Evolutionary conservation across 73 alveolate species (phyloP).

Genomic region (Tetrahymena borealis): DNA sequence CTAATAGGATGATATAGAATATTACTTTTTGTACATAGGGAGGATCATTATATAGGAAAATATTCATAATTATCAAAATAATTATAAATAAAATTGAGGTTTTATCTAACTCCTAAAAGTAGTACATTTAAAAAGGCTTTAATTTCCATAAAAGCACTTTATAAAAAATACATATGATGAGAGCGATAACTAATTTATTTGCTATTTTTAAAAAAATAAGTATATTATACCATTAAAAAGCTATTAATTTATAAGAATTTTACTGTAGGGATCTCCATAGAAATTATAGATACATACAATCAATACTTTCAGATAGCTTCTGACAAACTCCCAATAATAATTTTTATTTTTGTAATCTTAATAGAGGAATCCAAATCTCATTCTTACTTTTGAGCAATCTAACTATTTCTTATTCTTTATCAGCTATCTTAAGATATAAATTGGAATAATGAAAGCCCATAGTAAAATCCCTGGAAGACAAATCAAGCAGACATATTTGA

Average conservation of each 20-base stretch:
- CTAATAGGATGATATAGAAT: not conserved
- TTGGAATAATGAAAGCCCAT: slow-evolving; percentile 5
- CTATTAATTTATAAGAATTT: not conserved
- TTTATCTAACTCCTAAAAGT: not conserved
- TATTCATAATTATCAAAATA: not conserved
- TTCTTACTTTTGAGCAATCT: not conserved
- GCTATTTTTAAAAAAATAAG: not conserved
- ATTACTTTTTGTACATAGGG: not conserved
- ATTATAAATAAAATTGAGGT: not conserved
- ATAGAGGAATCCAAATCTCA: not conserved
- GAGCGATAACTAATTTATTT: not conserved
- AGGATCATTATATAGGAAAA: not conserved
- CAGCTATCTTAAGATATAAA: not conserved
- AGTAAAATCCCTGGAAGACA: slow-evolving; percentile 7
- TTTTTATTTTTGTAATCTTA: not conserved
- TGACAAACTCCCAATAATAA: slow-evolving; percentile 7
- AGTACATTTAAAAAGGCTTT: not conserved
- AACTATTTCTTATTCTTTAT: not conserved
- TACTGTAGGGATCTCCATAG: not conserved
- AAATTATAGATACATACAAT: not conserved
- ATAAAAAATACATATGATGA: not conserved
- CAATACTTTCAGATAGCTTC: not conserved
- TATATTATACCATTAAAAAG: not conserved
- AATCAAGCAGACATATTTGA: slow-evolving; percentile 9
- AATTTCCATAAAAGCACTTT: not conserved